Base-by-base conservation (phyloP, 495 filamentous ascomycete genomes). In the Xylaria curta region DNA sequence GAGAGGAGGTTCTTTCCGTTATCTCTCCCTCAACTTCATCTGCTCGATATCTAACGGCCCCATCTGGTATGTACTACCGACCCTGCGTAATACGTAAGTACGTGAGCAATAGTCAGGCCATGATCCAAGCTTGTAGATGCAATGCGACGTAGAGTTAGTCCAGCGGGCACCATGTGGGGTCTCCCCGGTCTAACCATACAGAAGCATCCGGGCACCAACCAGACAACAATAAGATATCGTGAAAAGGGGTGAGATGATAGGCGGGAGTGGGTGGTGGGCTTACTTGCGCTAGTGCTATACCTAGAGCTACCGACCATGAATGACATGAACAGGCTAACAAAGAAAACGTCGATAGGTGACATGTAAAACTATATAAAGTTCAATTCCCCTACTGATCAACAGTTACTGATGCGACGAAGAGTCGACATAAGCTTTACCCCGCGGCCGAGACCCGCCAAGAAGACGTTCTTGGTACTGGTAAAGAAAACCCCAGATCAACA, bases 381-480 rank as follows among this genome's bases (percentile, higher is more conserved):
- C 4, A 38, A 38, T 33, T 38, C 21, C 2, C 9, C 17, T 36
- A 13, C 3, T 15, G 51, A 10, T 26, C 59, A 40, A 21, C 33
- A 21, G 17, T 10, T 15, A 21, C 19, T 21, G 15, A 38, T n/a
- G 33, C 5, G 8, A 61, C 33, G 19, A 61, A 61, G 44, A 42
- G 60, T 63, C 13, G 21, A 63, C 60, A 63, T 63, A 63, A 44
- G 60, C 36, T 63, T 63, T 26, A 10, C 60, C 44, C 60, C n/a
- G 38, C 36, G 38, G n/a, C 9, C 38, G 38, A 63, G 21, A 44
- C 36, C 15, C 4, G 60, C 60, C 60, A 63, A 63, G 60, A 21
- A 13, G 21, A 63, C 58, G 58, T 38, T 38, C 38, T 19, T n/a
- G 9, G 56, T 33, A 17, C 15, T 19, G 13, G 17, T 38, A 38